Percentiles rank a stretch among this genome's conserved stretches.
These are phyloP conservation scores for Pseudogymnoascus pannorum DNA, from an alignment of 2,329 filamentous ascomycete genomes.

Conservation along the genomic window DNA sequence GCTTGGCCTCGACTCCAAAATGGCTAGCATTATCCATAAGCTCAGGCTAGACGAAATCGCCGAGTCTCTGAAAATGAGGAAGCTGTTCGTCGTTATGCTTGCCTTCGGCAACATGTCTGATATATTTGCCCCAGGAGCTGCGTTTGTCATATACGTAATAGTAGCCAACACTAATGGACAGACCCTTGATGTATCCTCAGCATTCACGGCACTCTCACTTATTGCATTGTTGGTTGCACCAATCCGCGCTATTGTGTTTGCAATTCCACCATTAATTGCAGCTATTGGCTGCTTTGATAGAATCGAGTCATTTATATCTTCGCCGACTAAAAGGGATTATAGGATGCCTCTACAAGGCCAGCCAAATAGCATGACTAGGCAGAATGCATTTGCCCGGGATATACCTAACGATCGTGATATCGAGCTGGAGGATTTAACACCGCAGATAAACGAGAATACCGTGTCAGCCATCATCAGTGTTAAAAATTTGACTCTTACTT, in stretches of 20 bases:
- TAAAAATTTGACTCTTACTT: conserved; percentile 23
- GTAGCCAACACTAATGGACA: conserved; percentile 24
- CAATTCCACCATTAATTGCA: conserved; percentile 32
- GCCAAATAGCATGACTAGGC: conserved; percentile 6
- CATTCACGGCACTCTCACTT: conserved; percentile 38
- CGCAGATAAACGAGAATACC: background rate
- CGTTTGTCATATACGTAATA: conserved; percentile 34
- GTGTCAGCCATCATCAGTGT: conserved; percentile 17
- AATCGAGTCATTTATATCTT: conserved; percentile 30
- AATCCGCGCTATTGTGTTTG: conserved; percentile 34
- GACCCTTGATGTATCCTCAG: conserved; percentile 21
- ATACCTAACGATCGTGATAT: background rate
- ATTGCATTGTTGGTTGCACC: conserved; percentile 34
- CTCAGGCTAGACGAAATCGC: conserved; percentile 24
- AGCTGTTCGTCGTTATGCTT: conserved; percentile 16
- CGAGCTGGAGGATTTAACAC: background rate
- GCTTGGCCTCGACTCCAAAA: conserved; percentile 29
- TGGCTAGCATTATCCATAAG: conserved; percentile 27
- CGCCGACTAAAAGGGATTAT: conserved; percentile 12
- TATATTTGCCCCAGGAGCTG: conserved; percentile 31
- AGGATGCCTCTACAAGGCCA: conserved; percentile 16
- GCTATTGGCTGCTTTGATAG: conserved; percentile 35
- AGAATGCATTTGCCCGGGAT: conserved; percentile 11
- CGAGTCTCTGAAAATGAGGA: conserved; percentile 16
- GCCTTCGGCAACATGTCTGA: conserved; percentile 17